Base-by-base conservation (phyloP, 2,329 filamentous ascomycete species). In the Dryadomyces sulphureus region DNA sequence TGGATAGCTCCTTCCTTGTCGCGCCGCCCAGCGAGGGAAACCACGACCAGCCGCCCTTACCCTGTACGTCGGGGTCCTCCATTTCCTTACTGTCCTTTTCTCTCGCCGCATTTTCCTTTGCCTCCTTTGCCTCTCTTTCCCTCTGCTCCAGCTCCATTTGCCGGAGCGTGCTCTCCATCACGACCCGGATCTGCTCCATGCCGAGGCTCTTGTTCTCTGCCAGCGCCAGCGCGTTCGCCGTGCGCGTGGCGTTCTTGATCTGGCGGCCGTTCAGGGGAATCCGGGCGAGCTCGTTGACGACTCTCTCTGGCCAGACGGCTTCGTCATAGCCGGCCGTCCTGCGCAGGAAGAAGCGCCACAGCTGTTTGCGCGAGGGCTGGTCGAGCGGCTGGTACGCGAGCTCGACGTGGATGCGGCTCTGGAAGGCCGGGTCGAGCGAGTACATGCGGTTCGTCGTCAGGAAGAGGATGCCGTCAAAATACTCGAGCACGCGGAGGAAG, bases 391-490 rank as follows among this genome's bases (percentile, higher is more conserved):
- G 63, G 48, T 73, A 73, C 52, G 68, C 61, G 38, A 72, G 62
- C 2, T 61, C 62, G 48, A 73, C 59, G 56, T 72, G 67, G 49
- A 72, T 69, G 38, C 68, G 64, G 27, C 62, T 65, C 50, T 66
- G 61, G 55, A 71, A 69, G 17, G 69, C 68, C 0, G 59, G 57
- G 32, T 72, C 69, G 52, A 72, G 67, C 48, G 63, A 60, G 35
- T 60, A 57, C 30, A 65, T 59, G 27, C 66, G 65, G 54, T 72
- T 72, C 36, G 65, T 69, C 3, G 67, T 70, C 49, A 72, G 59
- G 57, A 70, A 70, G 38, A 71, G 60, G 45, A 69, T 66, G 22
- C 66, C 66, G 52, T 66, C 59, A 55, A 68, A 70, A 60, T 68
- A 68, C 56, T 70, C 67, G 30, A 70, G 62, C 5, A 58, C 65